Evolutionary conservation across 441 rosid genomes (phyloP), one percentile per base, ranked within the genome.

Genomic region (Pelargonium citronellum): DNA sequence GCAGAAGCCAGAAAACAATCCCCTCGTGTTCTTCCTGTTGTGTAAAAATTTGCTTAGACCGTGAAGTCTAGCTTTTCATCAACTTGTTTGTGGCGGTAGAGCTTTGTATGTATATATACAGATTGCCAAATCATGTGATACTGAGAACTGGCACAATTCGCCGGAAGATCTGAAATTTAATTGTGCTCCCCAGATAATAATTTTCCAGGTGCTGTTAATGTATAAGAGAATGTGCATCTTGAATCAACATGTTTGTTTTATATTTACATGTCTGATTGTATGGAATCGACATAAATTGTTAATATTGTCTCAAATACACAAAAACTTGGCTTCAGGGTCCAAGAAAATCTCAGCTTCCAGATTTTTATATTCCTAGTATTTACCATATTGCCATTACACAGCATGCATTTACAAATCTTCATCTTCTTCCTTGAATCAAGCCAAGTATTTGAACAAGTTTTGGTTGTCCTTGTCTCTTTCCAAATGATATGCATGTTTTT

Each of bases 401-500:
- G 3, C 24, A 13, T 41, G 44, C 10, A 41, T 8, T 8, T 39
- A 39, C 8, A 39, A 6, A 39, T 39, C 43, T 6, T 39, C 8
- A 39, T 39, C 57, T 30, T 17, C 43, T 19, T 46, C 17, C 17
- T 24, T 53, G 34, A 74, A 57, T 74, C 80, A 91, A 17, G 97
- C 92, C 85, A 89, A 78, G 74, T 89, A 91, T 86, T 81, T 81
- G 72, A 85, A 91, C 73, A 77, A 37, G 76, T 84, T 87, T 1
- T 79, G 81, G 37, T 87, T 87, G 67, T 87, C 92, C 78, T 83
- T 80, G 80, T 89, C 95, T 75, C 91, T 87, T 76, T 91, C 97
- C 79, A 91, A 73, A 66, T 91, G 39, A 34, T 34, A 30, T 34
- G 39, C 39, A 34, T 34, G 39, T 34, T 34, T 34, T 34, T 39